Percentiles rank a stretch among this genome's conserved stretches.
Evolutionary conservation across 148 eudicot species (phyloP).

Genomic region (Rhododendron molle): DNA sequence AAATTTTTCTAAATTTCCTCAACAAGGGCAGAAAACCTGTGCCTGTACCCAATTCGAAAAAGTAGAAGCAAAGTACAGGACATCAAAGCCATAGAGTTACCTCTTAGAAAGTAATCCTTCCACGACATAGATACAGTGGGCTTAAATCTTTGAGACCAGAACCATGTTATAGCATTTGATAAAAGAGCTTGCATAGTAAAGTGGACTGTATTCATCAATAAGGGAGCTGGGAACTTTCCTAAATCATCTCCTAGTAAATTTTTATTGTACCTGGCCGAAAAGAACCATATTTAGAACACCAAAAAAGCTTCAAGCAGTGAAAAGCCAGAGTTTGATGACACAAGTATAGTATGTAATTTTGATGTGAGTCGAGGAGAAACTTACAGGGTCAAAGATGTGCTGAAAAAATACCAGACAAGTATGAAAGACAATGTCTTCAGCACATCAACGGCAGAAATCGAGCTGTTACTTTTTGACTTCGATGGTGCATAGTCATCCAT

Average conservation of each 20-base stretch:
- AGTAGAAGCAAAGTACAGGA: neutral
- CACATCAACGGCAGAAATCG: conserved; percentile 57
- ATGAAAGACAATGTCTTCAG: conserved; percentile 75
- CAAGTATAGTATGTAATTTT: neutral
- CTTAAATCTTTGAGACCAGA: conserved; percentile 72
- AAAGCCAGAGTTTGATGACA: neutral
- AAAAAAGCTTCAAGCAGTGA: neutral
- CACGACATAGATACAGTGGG: conserved; percentile 62
- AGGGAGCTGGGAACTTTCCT: conserved; percentile 96
- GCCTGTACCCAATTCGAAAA: neutral
- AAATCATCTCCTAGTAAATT: conserved; percentile 79
- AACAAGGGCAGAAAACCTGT: neutral
- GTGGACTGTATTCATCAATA: conserved; percentile 94
- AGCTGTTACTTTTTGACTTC: conserved; percentile 18
- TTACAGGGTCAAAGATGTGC: conserved; percentile 91
- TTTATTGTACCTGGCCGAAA: conserved; percentile 70
- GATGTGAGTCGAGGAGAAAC: conserved; percentile 18
- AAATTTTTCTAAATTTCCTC: neutral
- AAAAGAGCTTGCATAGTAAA: conserved; percentile 91
- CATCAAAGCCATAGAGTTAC: conserved; percentile 30
- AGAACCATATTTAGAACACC: conserved; percentile 13
- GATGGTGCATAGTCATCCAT: conserved; percentile 7
- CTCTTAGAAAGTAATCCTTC: conserved; percentile 86
- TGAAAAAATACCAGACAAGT: conserved; percentile 88
- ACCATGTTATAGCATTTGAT: conserved; percentile 78